Conservation (phyloP, 2,329 filamentous ascomycete genomes). For the Diaporthe sp. region DNA sequence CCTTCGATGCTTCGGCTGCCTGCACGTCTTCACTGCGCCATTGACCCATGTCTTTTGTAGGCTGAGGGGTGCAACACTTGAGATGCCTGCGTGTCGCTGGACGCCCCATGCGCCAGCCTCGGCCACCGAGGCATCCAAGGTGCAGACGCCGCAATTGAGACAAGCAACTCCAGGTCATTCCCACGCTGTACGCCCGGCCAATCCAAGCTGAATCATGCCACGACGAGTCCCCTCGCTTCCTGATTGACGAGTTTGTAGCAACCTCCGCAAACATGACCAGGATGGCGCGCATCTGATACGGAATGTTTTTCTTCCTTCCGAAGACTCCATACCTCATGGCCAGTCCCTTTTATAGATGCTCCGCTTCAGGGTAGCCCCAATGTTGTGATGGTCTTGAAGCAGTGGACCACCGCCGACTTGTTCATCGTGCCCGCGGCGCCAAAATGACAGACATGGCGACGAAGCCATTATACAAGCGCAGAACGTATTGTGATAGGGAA, state of each 20-base stretch:
- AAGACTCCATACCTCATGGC: not conserved
- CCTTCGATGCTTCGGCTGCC: conserved; percentile 38
- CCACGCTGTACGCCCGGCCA: conserved; percentile 13
- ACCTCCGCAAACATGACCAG: conserved; percentile 28
- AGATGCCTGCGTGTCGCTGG: conserved; percentile 27
- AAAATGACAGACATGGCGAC: not conserved
- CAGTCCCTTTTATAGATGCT: not conserved
- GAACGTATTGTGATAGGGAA: not conserved
- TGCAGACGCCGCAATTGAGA: conserved; percentile 8
- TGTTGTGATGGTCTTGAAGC: not conserved
- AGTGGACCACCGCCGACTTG: conserved; percentile 1
- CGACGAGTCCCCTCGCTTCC: conserved; percentile 3
- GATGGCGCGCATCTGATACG: conserved; percentile 2
- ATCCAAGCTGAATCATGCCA: conserved; percentile 12
- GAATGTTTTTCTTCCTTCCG: not conserved
- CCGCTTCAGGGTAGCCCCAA: not conserved
- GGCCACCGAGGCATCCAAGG: conserved; percentile 21
- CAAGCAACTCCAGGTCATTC: conserved; percentile 24
- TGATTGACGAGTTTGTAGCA: conserved; percentile 26
- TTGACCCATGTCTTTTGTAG: conserved; percentile 25
- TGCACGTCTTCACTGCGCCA: conserved; percentile 37
- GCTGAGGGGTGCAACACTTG: conserved; percentile 13
- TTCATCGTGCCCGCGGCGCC: not conserved
- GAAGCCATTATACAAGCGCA: conserved; percentile 28
- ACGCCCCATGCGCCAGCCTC: conserved; percentile 11